Evolutionary conservation across 2,329 filamentous ascomycete species (phyloP).

Genomic region (Fusarium agapanthi): DNA sequence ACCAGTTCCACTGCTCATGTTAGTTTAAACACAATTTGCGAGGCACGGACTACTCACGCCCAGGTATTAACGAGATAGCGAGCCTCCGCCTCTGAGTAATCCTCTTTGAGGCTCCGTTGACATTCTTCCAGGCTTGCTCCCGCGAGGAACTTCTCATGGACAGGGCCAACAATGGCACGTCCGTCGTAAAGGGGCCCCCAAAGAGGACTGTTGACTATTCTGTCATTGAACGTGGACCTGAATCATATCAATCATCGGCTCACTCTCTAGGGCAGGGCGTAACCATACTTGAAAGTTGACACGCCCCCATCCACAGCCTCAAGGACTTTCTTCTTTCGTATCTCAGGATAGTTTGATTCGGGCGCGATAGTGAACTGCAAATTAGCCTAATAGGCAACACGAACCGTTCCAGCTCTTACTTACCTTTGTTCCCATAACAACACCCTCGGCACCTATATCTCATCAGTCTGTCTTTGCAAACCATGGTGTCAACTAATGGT

Average conservation of each 20-base stretch:
- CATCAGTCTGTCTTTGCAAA: background rate
- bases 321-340: constrained; percentile 53
- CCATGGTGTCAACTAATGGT: no score
- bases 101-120: constrained; percentile 49
- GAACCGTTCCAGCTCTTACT: constrained; percentile 8
- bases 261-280: background rate
- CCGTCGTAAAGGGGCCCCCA: constrained; percentile 57
- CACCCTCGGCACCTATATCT: constrained; percentile 52
- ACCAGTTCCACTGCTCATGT: constrained; percentile 50
- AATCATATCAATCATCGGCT: background rate
- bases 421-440: constrained; percentile 55
- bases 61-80: constrained; percentile 48
- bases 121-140: constrained; percentile 56
- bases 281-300: constrained; percentile 55
- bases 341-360: constrained; percentile 54
- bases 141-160: constrained; percentile 51
- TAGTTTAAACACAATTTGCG: background rate
- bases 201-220: constrained; percentile 48
- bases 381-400: background rate
- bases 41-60: constrained; percentile 45
- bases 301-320: constrained; percentile 54
- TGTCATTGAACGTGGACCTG: constrained; percentile 55
- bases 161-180: constrained; percentile 51
- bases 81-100: constrained; percentile 47
- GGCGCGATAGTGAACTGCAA: constrained; percentile 54